phyloP scores from a whole-genome alignment of 2,329 filamentous ascomycete species.

The Sporothrix protearum region DNA sequence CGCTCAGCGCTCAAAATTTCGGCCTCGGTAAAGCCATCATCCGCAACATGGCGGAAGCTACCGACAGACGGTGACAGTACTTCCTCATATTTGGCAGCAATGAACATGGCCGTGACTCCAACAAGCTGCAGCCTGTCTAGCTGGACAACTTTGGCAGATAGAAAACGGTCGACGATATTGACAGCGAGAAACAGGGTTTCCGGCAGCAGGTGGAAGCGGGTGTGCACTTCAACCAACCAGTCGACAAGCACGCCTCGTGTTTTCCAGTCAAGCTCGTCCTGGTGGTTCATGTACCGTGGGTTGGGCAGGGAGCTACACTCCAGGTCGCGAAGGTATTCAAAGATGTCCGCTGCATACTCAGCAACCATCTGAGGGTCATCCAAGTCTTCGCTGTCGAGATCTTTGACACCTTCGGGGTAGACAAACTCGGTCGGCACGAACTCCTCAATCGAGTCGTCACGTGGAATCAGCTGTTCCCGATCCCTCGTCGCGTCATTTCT shows the following conservation, averaged over 20 bases:
- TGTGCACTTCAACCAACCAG: conserved; percentile 98
- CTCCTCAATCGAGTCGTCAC: conserved; percentile 31
- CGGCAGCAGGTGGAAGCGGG: conserved; percentile 88
- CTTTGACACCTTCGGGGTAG: conserved; percentile 46
- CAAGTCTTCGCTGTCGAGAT: conserved; percentile 81
- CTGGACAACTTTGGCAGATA: conserved; percentile 92
- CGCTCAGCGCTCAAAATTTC: conserved; percentile 98
- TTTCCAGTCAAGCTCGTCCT: conserved; percentile 96
- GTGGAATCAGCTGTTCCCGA: conserved; percentile 29
- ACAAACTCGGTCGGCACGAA: conserved; percentile 31
- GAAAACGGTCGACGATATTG: conserved; percentile 97
- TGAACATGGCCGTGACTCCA: conserved; percentile 98
- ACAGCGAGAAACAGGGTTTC: conserved; percentile 95
- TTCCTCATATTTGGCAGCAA: conserved; percentile 98
- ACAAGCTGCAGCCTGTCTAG: conserved; percentile 94
- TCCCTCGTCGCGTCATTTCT: conserved; percentile 34
- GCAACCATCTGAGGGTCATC: conserved; percentile 97
- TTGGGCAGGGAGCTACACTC: conserved; percentile 79
- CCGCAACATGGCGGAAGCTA: conserved; percentile 95
- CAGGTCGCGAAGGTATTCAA: conserved; percentile 87
- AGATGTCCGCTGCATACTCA: conserved; percentile 95
- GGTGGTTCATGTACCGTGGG: conserved; percentile 89
- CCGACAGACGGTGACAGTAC: conserved; percentile 93
- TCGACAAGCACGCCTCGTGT: conserved; percentile 95
- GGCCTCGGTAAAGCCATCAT: conserved; percentile 90